Conservation (phyloP, 495 filamentous ascomycete species). For the Neurospora cerealis region DNA sequence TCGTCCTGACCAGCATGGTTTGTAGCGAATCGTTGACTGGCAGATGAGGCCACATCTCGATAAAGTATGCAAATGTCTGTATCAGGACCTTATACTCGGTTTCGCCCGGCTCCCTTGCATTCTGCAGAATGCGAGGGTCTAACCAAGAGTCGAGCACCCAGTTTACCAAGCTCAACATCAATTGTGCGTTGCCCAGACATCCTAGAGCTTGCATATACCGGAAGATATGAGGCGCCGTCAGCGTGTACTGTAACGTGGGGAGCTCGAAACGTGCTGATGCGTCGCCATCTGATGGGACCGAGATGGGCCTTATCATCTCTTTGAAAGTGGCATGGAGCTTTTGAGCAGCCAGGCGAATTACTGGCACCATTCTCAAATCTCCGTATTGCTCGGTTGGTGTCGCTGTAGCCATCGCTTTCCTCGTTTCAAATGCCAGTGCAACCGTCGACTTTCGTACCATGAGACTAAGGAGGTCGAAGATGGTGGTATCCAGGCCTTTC, state of each 20-base stretch:
- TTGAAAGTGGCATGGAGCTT: not conserved
- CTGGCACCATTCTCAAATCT: conserved; percentile 5
- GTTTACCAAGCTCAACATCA: conserved; percentile 26
- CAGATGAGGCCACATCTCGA: conserved; percentile 14
- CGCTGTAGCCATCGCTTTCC: not conserved
- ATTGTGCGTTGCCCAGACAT: conserved; percentile 19
- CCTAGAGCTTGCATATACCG: conserved; percentile 30
- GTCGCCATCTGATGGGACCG: not conserved
- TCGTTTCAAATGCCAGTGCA: not conserved
- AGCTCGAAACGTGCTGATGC: conserved; percentile 2
- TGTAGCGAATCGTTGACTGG: conserved; percentile 13
- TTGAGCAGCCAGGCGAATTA: not conserved
- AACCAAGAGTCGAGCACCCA: conserved; percentile 31
- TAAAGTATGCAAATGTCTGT: conserved; percentile 25
- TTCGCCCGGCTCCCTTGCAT: conserved; percentile 18
- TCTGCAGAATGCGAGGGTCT: conserved; percentile 19
- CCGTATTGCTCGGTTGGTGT: not conserved
- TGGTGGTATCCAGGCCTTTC: conserved; percentile 8
- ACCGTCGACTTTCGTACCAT: conserved; percentile 11
- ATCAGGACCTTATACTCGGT: conserved; percentile 20
- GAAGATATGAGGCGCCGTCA: conserved; percentile 21
- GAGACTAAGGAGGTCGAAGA: conserved; percentile 13
- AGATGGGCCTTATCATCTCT: not conserved
- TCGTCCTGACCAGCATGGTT: conserved; percentile 7
- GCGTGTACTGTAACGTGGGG: conserved; percentile 9